Conservation (phyloP, 2,329 filamentous ascomycete genomes). For the Colletotrichum chlorophyti region DNA sequence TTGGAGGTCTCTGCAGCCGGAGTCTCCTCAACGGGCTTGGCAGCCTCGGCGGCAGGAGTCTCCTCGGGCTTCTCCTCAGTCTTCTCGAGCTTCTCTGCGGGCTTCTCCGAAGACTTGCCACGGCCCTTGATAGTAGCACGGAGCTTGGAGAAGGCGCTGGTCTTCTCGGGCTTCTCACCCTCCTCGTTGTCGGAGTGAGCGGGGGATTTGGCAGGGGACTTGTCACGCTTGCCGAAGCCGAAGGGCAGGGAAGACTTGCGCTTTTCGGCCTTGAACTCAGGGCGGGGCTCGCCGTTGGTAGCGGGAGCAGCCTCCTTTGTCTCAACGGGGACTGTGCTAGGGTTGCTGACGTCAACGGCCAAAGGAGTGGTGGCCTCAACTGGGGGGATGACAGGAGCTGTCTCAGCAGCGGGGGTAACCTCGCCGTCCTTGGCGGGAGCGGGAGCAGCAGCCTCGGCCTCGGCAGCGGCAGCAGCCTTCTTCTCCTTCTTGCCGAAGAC, state of each 20-base stretch:
- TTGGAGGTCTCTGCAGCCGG: conserved; percentile 37
- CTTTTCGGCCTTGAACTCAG: conserved; percentile 76
- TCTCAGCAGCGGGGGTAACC: conserved; percentile 49
- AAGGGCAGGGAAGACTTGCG: conserved; percentile 81
- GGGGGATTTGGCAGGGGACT: conserved; percentile 54
- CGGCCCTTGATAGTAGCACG: conserved; percentile 61
- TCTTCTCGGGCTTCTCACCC: conserved; percentile 62
- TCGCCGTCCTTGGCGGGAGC: conserved; percentile 51
- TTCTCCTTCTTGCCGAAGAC: conserved; percentile 64
- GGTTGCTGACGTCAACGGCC: conserved; percentile 59
- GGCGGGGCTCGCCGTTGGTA: conserved; percentile 62
- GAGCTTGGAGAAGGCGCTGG: conserved; percentile 66
- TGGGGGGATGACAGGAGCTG: conserved; percentile 64
- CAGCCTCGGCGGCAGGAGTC: conserved; percentile 38
- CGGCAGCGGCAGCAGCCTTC: conserved; percentile 62
- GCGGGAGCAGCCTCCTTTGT: conserved; percentile 49
- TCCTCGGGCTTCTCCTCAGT: conserved; percentile 33
- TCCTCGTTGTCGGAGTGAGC: conserved; percentile 63
- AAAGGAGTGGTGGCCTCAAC: conserved; percentile 64
- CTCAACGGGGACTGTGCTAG: conserved; percentile 55
- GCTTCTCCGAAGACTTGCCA: conserved; percentile 48
- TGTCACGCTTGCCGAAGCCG: conserved; percentile 69
- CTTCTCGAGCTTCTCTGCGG: conserved; percentile 39
- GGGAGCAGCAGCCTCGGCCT: conserved; percentile 51
- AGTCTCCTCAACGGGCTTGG: conserved; percentile 34